Conservation (phyloP, 805 yeast species). For the Metschnikowia reukaufii region DNA sequence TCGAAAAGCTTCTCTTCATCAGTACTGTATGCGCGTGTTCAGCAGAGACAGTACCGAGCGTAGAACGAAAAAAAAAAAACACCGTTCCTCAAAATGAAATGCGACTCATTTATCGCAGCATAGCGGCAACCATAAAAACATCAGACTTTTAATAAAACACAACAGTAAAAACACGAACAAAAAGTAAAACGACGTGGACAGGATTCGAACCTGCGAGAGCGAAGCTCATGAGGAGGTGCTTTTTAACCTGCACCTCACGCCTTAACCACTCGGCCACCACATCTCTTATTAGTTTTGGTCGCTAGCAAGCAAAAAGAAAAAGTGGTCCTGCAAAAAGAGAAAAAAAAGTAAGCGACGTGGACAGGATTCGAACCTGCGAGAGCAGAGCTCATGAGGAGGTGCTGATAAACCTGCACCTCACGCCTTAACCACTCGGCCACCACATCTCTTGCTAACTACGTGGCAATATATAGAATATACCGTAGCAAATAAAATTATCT, state of each 20-base stretch:
- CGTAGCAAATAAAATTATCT: not conserved
- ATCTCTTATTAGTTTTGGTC: conserved; percentile 18
- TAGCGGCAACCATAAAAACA: no score
- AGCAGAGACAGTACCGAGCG: not conserved
- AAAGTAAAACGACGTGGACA: conserved; percentile 25
- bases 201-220: conserved; percentile 30
- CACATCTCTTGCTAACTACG: conserved; percentile 17
- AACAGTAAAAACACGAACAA: not conserved
- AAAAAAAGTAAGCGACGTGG: conserved; percentile 23
- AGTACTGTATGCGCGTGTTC: conserved; percentile 8
- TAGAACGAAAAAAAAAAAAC: not conserved
- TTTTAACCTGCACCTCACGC: conserved; percentile 26
- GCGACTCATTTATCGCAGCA: no score
- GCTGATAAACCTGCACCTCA: conserved; percentile 26
- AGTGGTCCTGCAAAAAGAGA: not conserved
- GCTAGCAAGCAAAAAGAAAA: not conserved
- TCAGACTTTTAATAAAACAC: not conserved
- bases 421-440: conserved; percentile 30
- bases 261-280: conserved; percentile 30
- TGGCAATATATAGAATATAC: not conserved
- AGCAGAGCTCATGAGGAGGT: conserved; percentile 28
- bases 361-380: conserved; percentile 30
- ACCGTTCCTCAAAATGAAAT: no score
- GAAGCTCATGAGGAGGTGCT: conserved; percentile 28
- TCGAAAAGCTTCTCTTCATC: conserved; percentile 4